phyloP scores from a whole-genome alignment of 495 filamentous ascomycete genomes.

The Acidomyces sp. region DNA sequence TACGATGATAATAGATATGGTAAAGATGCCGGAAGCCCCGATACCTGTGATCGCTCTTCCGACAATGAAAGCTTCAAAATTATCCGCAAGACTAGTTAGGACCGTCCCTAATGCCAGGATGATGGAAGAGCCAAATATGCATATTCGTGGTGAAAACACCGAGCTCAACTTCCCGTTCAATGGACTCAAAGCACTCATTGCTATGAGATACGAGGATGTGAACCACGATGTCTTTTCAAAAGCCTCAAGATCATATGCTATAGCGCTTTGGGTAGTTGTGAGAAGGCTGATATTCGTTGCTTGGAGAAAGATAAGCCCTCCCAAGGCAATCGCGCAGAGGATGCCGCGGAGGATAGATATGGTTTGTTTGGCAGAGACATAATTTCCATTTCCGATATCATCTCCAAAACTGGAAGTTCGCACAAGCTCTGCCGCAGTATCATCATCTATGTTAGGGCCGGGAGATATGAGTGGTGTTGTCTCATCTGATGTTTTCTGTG shows the following conservation, averaged over 20 bases:
- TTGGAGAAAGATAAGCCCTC: slow-evolving; percentile 28
- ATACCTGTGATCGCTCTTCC: slow-evolving; percentile 52
- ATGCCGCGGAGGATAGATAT: slow-evolving; percentile 1
- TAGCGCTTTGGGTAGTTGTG: slow-evolving; percentile 58
- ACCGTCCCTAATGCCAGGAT: slow-evolving; percentile 49
- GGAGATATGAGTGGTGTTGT: neutral
- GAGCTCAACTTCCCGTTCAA: slow-evolving; percentile 52
- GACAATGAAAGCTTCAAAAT: slow-evolving; percentile 47
- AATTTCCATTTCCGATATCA: too few relatives aligned
- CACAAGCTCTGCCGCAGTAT: too few relatives aligned
- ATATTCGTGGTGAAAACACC: slow-evolving; percentile 51
- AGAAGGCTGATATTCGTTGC: slow-evolving; percentile 61
- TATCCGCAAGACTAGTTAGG: slow-evolving; percentile 44
- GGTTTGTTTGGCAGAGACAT: slow-evolving; percentile 13
- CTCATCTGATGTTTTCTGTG: too few relatives aligned
- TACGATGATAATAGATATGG: slow-evolving; percentile 52
- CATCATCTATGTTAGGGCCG: too few relatives aligned
- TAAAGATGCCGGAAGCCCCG: slow-evolving; percentile 54
- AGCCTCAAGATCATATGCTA: slow-evolving; percentile 58
- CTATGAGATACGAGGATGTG: slow-evolving; percentile 58
- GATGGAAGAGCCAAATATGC: slow-evolving; percentile 42
- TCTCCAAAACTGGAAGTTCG: too few relatives aligned
- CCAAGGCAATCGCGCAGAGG: slow-evolving; percentile 19
- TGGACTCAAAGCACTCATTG: slow-evolving; percentile 52
- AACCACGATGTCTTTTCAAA: slow-evolving; percentile 64